A percentile compares a stretch with the other conserved stretches of the same genome.
phyloP scores from a whole-genome alignment of 352 stramenopile species.

The Pythium oligandrum region DNA sequence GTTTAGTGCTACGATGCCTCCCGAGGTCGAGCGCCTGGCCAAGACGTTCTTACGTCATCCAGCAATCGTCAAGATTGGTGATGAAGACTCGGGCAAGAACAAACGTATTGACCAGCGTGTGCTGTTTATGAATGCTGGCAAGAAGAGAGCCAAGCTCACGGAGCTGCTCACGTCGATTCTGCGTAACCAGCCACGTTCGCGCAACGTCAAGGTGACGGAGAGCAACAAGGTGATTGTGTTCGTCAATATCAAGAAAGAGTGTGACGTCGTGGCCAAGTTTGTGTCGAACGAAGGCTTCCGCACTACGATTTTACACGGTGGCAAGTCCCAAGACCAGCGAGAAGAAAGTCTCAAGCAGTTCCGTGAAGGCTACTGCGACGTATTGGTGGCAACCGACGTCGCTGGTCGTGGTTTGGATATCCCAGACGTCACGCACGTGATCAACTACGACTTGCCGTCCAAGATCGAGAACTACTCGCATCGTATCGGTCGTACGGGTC shows the following conservation, averaged over 20 bases:
- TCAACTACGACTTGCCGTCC: conserved; percentile 98
- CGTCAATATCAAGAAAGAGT: conserved; percentile 99
- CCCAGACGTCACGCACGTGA: conserved; percentile 96
- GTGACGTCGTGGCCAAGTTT: conserved; percentile 93
- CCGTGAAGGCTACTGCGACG: conserved; percentile 82
- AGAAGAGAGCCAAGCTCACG: conserved; percentile 89
- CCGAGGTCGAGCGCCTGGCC: conserved; percentile 96
- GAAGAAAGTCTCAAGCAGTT: conserved; percentile 91
- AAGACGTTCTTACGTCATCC: conserved; percentile 96
- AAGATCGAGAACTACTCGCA: conserved; percentile 99
- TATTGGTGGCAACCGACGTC: conserved; percentile 93
- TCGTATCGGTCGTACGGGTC: conserved; percentile 97
- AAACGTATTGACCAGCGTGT: conserved; percentile 97
- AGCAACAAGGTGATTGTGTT: conserved; percentile 99
- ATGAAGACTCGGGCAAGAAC: conserved; percentile 97
- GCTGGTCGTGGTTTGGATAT: conserved; percentile 97
- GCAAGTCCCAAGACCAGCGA: conserved; percentile 95
- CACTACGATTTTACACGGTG: conserved; percentile 95
- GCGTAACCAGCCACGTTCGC: conserved; percentile 51
- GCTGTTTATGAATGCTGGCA: conserved; percentile 87
- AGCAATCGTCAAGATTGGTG: conserved; percentile 97
- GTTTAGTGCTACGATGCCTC: conserved; percentile 99
- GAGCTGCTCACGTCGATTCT: conserved; percentile 87
- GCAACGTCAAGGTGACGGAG: conserved; percentile 70
- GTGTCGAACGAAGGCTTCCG: conserved; percentile 89